Evolutionary conservation across 306 rosid genomes (phyloP).

Genomic region (Morella rubra): DNA sequence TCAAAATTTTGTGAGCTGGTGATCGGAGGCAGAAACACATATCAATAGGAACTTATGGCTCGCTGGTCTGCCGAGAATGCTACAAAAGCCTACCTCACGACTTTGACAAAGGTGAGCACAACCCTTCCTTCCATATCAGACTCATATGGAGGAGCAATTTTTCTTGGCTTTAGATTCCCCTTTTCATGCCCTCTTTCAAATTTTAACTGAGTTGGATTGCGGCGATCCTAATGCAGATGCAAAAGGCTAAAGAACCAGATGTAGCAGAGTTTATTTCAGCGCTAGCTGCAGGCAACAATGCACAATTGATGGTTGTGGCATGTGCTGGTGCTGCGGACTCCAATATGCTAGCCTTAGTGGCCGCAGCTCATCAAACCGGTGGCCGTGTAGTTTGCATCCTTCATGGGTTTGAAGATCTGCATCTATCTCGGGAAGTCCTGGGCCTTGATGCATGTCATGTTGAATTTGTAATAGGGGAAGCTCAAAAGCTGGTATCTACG

Average conservation of each 20-base stretch:
- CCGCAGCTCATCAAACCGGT: conserved; percentile 72
- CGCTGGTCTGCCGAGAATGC: conserved; percentile 98
- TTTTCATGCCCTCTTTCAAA: not conserved
- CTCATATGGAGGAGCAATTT: not conserved
- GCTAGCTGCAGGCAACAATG: conserved; percentile 78
- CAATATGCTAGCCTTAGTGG: conserved; percentile 53
- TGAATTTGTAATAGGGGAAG: conserved; percentile 64
- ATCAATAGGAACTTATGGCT: conserved; percentile 42
- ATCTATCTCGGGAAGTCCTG: conserved; percentile 30
- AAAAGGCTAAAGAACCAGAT: conserved; percentile 60
- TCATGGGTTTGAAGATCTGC: conserved; percentile 32
- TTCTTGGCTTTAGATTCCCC: not conserved
- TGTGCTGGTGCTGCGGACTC: conserved; percentile 51
- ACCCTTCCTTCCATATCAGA: not conserved
- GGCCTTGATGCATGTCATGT: conserved; percentile 34
- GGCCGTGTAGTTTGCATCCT: conserved; percentile 69
- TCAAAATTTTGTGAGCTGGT: conserved; percentile 1
- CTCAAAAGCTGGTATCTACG: conserved; percentile 34
- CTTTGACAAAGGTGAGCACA: conserved; percentile 70
- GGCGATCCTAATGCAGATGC: conserved; percentile 37
- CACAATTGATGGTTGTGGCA: conserved; percentile 70
- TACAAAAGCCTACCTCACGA: conserved; percentile 81
- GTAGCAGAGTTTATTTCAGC: conserved; percentile 86
- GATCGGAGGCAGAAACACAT: not conserved
- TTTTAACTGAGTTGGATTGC: not conserved